phyloP scores from a whole-genome alignment of 345 rosid genomes.

The Eucalyptus erythrocorys region DNA sequence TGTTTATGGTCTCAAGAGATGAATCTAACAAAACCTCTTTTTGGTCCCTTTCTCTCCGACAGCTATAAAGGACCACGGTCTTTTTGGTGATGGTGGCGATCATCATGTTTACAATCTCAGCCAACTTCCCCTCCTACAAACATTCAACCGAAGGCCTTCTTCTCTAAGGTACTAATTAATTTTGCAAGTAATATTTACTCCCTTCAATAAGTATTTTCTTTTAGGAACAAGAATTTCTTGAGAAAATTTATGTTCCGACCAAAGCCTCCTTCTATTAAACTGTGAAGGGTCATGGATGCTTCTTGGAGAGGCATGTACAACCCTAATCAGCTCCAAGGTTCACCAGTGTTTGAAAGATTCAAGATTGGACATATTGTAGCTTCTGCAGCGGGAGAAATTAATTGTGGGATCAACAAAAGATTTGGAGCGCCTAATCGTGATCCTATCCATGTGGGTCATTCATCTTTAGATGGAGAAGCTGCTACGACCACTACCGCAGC shows the following conservation, averaged over 20 bases:
- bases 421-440: neutral
- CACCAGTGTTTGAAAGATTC: neutral
- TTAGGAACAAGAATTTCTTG: neutral
- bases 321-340: neutral
- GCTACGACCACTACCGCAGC: neutral
- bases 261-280: neutral
- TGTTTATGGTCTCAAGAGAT: neutral
- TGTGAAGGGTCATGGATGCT: neutral
- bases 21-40: neutral
- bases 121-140: constrained; percentile 52
- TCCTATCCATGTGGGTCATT: neutral
- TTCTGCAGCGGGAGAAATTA: neutral
- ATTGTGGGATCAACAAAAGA: neutral
- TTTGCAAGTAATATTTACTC: neutral
- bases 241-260: neutral
- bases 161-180: constrained; percentile 7
- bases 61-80: constrained; percentile 34
- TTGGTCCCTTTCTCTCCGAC: neutral
- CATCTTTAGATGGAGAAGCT: neutral
- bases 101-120: constrained; percentile 40
- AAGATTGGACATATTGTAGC: neutral
- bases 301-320: neutral
- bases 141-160: constrained; percentile 36
- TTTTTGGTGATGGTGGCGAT: constrained; percentile 24
- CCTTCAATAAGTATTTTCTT: neutral